Base-by-base conservation (phyloP, 2,329 filamentous ascomycete species). In the Botrytis squamosa region DNA sequence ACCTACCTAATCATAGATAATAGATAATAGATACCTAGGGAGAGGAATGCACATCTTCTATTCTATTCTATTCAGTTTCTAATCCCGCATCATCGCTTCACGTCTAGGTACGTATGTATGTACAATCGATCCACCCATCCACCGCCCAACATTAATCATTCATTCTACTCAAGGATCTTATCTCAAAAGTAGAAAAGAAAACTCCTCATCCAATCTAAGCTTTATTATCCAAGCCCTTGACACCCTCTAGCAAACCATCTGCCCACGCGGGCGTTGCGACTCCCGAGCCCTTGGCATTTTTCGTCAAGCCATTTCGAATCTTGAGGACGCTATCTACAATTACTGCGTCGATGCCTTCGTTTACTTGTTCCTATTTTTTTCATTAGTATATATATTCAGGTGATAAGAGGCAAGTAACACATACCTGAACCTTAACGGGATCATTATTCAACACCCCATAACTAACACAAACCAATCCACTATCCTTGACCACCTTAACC, bases 241-340 rank as follows among this genome's bases (percentile, higher is more conserved):
- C 66, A 42, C 66, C 66, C 12, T 33, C 66, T 22, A 59, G 5
- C 52, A 69, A 57, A 22, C 66, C 49, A 36, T 67, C 49, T n/a
- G 70, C 63, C 70, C 70, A 72, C 22, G 38, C 52, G 16, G 52
- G 49, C 18, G 66, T 69, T 69, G 14, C 36, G 6, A 64, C 46
- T 29, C 65, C 70, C 10, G 70, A 42, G 6, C n/a, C n/a, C 60
- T 77, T 78, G 1, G 78, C 75, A 36, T 78, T 80, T 65, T 80
- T 81, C 0, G 79, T 81, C 2, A 99, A 87, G 0, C 94, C 95
- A 83, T 97, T 94, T 65, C 95, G 90, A 78, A 99, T 98, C 59
- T 93, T 93, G 44, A 98, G 88, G 4, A 99, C 95, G 75, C 90
- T 96, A 81, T 99, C 96, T 22, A 98, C 96, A 80, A 99, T 99